Base-by-base conservation (phyloP, 2,329 filamentous ascomycete species). In the Coniochaeta sp. region DNA sequence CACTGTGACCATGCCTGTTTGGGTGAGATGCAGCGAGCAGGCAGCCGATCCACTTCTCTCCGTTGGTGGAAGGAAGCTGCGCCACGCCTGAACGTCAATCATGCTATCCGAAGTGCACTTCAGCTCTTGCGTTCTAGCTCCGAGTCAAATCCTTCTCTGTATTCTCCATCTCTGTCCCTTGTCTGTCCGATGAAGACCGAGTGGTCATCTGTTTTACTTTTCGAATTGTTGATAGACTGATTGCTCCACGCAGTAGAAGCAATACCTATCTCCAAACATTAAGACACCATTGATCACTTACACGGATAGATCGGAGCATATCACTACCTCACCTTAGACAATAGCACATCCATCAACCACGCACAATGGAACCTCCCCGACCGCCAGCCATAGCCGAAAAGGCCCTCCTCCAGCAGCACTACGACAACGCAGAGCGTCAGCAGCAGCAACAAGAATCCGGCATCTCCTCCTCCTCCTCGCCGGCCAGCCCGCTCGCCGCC, bases 341-440 rank as follows among this genome's bases (percentile, higher is more conserved):
- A n/a, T n/a, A n/a, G n/a, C n/a, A n/a, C n/a, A n/a, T n/a, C n/a
- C n/a, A n/a, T n/a, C n/a, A n/a, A n/a, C n/a, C n/a, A n/a, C n/a
- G n/a, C n/a, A n/a, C 38, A 26, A 42, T 42, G 38, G 38, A 42
- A 9, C 38, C 38, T 18, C 38, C 38, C 5, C 4, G 38, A n/a
- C 38, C 22, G 2, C 31, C 51, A 32, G 49, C 47, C 10, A n/a
- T 47, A 35, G 51, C 49, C n/a, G 55, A 57, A 30, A 57, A 57
- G 50, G 51, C 47, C 12, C 20, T 28, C 26, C 18, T 48, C 3
- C 45, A 48, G 18, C 45, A 48, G 30, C 45, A 48, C 45, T 48
- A 48, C 28, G 45, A 48, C 26, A 30, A 30, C 12, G 45, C 38
- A 3, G 38, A 26, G 38, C 38, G 38, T 6, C 38, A 42, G n/a